Percentiles rank a stretch among this genome's conserved stretches.
Evolutionary conservation across 2,329 filamentous ascomycete genomes (phyloP).

Genomic region (Alternaria sp.): DNA sequence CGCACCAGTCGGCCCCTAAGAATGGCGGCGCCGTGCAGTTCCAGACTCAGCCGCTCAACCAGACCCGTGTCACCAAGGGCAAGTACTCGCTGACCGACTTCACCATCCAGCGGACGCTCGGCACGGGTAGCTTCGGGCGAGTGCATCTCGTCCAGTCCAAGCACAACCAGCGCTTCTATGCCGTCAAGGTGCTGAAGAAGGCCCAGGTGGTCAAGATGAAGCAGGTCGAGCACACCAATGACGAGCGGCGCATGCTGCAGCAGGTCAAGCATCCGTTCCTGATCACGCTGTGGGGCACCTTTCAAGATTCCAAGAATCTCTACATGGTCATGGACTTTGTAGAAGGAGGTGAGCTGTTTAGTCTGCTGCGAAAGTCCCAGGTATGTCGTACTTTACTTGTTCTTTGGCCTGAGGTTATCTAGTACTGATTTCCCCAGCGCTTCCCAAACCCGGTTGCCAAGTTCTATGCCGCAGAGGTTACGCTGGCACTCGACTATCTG

Average conservation of each 20-base stretch:
- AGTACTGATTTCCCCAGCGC: constrained; percentile 65
- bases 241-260: constrained; percentile 94
- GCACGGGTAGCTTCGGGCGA: constrained; percentile 95
- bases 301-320: constrained; percentile 92
- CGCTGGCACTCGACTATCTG: constrained; percentile 91
- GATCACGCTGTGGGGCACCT: constrained; percentile 97
- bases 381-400: constrained; percentile 1
- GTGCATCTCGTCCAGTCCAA: constrained; percentile 97
- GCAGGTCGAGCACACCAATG: constrained; percentile 99
- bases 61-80: constrained; percentile 81
- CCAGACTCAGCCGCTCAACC: constrained; percentile 48
- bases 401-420: background rate
- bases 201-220: constrained; percentile 99
- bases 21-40: constrained; percentile 50
- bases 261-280: constrained; percentile 98
- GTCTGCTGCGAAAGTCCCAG: constrained; percentile 84
- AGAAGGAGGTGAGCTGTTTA: constrained; percentile 97
- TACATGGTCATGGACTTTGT: constrained; percentile 99
- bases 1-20: constrained; percentile 39
- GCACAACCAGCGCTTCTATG: constrained; percentile 98
- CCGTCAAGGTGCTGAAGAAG: constrained; percentile 98
- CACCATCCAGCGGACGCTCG: constrained; percentile 86
- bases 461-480: constrained; percentile 98
- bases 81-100: constrained; percentile 97
- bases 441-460: constrained; percentile 99